These are phyloP conservation scores for Talaromyces sp. DNA, from an alignment of 2,329 filamentous ascomycete genomes.

Conservation along the genomic window DNA sequence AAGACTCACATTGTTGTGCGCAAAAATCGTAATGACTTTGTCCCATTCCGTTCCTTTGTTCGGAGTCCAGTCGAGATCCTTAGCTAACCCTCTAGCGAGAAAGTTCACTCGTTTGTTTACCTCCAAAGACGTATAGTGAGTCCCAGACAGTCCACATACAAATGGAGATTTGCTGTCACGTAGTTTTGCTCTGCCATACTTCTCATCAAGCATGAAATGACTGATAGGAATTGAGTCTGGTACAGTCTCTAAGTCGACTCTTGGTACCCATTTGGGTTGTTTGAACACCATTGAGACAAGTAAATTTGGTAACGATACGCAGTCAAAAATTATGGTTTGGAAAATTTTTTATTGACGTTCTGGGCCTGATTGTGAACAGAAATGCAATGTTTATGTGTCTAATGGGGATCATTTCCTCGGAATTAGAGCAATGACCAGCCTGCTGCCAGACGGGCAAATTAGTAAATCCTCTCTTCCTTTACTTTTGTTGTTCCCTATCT, in stretches of 20 bases:
- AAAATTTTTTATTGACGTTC: not conserved
- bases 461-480: not conserved
- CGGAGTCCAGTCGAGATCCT: conserved; percentile 63
- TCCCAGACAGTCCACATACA: not conserved
- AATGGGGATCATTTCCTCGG: not conserved
- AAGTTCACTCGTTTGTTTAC: conserved; percentile 60
- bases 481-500: not conserved
- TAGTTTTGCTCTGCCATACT: not conserved
- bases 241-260: not conserved
- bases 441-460: not conserved
- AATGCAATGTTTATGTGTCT: not conserved
- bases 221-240: conserved; percentile 13
- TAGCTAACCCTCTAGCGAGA: conserved; percentile 61
- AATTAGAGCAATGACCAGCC: not conserved
- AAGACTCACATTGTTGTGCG: conserved; percentile 62
- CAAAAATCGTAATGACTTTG: conserved; percentile 67
- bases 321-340: not conserved
- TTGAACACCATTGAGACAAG: not conserved
- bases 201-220: conserved; percentile 3
- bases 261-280: not conserved
- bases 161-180: not conserved
- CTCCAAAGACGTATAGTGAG: conserved; percentile 37
- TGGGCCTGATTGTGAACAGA: not conserved
- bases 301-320: not conserved
- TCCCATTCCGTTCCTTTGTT: conserved; percentile 68